A percentile compares a stretch with the other conserved stretches of the same genome.
Conservation (phyloP, 23 red algal species). For the Gracilaria gracilis region DNA sequence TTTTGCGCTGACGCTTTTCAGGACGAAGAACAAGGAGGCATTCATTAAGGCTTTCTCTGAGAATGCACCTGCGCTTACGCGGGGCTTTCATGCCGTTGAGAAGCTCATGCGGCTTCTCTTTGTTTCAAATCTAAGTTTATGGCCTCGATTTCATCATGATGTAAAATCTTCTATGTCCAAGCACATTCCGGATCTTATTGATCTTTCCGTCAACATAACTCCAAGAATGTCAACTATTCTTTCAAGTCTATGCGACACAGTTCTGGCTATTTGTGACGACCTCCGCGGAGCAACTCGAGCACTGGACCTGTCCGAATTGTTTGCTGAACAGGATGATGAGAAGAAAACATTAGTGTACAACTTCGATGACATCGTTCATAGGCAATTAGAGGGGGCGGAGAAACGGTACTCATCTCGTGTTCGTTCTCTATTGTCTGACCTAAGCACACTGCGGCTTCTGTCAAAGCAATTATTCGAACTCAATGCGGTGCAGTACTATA, state of each 20-base stretch:
- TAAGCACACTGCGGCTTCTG: slow-evolving; percentile 39
- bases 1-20: slow-evolving; percentile 84
- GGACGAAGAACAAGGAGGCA: slow-evolving; percentile 56
- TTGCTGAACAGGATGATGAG: background rate
- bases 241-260: slow-evolving; percentile 47
- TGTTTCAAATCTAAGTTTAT: slow-evolving; percentile 78
- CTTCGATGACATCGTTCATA: slow-evolving; percentile 58
- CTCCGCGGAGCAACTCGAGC: slow-evolving; percentile 29
- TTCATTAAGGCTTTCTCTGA: slow-evolving; percentile 90
- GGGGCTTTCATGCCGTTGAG: slow-evolving; percentile 91
- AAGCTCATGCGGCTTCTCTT: slow-evolving; percentile 81
- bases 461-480: slow-evolving; percentile 45
- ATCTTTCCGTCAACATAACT: slow-evolving; percentile 68
- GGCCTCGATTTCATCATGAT: slow-evolving; percentile 86
- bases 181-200: slow-evolving; percentile 75
- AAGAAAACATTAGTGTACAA: slow-evolving; percentile 35
- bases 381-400: slow-evolving; percentile 62
- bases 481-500: slow-evolving; percentile 55
- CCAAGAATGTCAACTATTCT: slow-evolving; percentile 41
- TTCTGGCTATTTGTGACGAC: slow-evolving; percentile 46
- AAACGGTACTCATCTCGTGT: slow-evolving; percentile 17
- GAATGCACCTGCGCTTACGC: slow-evolving; percentile 51
- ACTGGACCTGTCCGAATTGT: slow-evolving; percentile 67
- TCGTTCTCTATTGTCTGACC: slow-evolving; percentile 53
- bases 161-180: slow-evolving; percentile 67